Evolutionary conservation across 768 basidiomycete genomes (phyloP).

Genomic region (Royoungia palumana): DNA sequence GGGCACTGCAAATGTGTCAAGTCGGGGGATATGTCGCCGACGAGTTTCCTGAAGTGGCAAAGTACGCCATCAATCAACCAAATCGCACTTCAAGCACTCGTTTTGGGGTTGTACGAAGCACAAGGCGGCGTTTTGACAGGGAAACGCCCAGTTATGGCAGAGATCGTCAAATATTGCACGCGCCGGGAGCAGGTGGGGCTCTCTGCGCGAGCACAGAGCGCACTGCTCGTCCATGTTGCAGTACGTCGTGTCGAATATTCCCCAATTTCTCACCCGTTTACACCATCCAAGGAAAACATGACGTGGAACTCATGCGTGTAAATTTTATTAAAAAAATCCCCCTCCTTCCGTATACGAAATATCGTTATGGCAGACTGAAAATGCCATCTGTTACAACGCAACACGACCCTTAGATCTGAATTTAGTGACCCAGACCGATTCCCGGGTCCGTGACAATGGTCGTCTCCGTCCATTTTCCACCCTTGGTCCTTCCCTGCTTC

Average conservation of each 20-base stretch:
- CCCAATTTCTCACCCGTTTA: slow-evolving; percentile 20
- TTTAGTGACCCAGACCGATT: slow-evolving; percentile 53
- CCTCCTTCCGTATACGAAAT: slow-evolving; percentile 42
- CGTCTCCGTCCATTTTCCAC: slow-evolving; percentile 38
- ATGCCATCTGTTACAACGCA: slow-evolving; percentile 46
- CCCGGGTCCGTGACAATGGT: slow-evolving; percentile 41
- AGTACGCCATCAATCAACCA: slow-evolving; percentile 27
- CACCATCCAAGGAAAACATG: slow-evolving; percentile 22
- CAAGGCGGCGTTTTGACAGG: slow-evolving; percentile 21
- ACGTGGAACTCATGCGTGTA: slow-evolving; percentile 31
- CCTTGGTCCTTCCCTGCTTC: slow-evolving; percentile 33
- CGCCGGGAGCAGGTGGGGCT: too few relatives aligned
- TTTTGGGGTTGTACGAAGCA: slow-evolving; percentile 27
- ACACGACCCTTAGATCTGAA: slow-evolving; percentile 74
- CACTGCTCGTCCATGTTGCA: background rate
- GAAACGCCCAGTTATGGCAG: slow-evolving; percentile 17
- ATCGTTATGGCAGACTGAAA: slow-evolving; percentile 39
- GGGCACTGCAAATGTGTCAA: slow-evolving; percentile 19
- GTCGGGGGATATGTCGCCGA: slow-evolving; percentile 28
- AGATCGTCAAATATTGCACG: slow-evolving; percentile 25
- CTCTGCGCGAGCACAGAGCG: too few relatives aligned
- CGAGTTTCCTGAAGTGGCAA: slow-evolving; percentile 18
- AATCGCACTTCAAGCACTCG: slow-evolving; percentile 19
- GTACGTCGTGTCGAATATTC: slow-evolving; percentile 11
- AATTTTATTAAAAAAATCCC: slow-evolving; percentile 42